Base-by-base conservation (phyloP, 352 stramenopile genomes). In the Phytophthora agathidicida region DNA sequence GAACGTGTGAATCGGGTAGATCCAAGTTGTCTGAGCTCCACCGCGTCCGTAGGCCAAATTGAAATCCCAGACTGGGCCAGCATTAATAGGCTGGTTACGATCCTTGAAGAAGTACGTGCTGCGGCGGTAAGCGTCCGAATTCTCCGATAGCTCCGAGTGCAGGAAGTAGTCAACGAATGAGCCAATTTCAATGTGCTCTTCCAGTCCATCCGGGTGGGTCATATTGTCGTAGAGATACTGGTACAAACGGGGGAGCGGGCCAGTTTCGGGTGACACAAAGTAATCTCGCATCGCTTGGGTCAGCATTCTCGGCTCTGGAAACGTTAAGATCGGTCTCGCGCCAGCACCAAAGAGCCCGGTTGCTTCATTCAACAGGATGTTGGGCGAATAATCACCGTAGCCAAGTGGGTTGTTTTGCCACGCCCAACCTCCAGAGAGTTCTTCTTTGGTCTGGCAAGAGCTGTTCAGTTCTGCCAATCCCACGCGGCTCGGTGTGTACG, bases 71-170 rank as follows among this genome's bases (percentile, higher is more conserved):
- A 87, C 73, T 1, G 78, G 79, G 0, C 81, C 81, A 37, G 79
- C 79, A 52, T 91, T 86, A 27, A 91, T 89, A 9, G 79, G 71
- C 26, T 83, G 60, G 8, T 55, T 59, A 22, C 81, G 81, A 30
- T 91, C 79, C 42, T 91, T 89, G 67, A 89, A 89, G 43, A 88
- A 91, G 64, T 77, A 89, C 7, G 76, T 61, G 45, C 81, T 89
- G 22, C 75, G 69, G 10, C 77, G 68, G 22, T 91, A 91, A 3
- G 78, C 76, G 36, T 89, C 76, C 8, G 74, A 71, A 47, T 91
- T 89, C 30, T 70, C 57, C 11, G 78, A 86, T 28, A 88, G 50
- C 60, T 91, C 81, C 3, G 78, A 78, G 60, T 89, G 81, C 46
- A 91, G 48, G 24, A 91, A 79, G 41, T 89, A 91, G 60, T 91